Conservation (phyloP, 371 early-diverging fungal genomes). For the Syncephalastrum monosporum region DNA sequence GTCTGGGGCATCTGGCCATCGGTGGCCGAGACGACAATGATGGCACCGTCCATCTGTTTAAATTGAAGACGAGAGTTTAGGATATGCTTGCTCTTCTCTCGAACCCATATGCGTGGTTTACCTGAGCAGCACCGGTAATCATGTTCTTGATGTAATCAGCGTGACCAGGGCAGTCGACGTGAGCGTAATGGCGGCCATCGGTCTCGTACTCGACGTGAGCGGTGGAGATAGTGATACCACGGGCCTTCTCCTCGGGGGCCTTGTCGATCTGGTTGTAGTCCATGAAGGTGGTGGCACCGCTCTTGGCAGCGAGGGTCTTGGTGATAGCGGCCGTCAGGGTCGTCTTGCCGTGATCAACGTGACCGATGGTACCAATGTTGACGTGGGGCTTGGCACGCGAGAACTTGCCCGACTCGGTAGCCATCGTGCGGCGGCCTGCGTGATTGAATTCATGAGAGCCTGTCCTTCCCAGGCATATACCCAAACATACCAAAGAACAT, state of each 20-base stretch:
- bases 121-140: slow-evolving; percentile 99
- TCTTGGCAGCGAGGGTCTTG: slow-evolving; percentile 79
- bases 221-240: slow-evolving; percentile 97
- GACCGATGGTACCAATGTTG: slow-evolving; percentile 99
- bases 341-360: slow-evolving; percentile 99
- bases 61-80: not conserved
- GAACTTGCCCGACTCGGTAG: slow-evolving; percentile 58
- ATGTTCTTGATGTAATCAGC: slow-evolving; percentile 99
- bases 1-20: slow-evolving; percentile 97
- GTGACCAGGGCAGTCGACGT: slow-evolving; percentile 99
- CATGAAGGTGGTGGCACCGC: slow-evolving; percentile 84
- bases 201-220: slow-evolving; percentile 98
- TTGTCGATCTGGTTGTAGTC: slow-evolving; percentile 97
- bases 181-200: slow-evolving; percentile 87
- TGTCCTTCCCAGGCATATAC: not conserved
- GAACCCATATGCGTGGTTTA: slow-evolving; percentile 23
- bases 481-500: slow-evolving; percentile 38
- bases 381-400: slow-evolving; percentile 93
- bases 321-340: slow-evolving; percentile 99
- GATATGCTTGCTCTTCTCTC: not conserved
- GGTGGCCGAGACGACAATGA: slow-evolving; percentile 98
- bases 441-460: not conserved
- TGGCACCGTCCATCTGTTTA: slow-evolving; percentile 92
- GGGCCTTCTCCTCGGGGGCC: slow-evolving; percentile 96
- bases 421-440: slow-evolving; percentile 48